Base-by-base conservation (phyloP, 768 basidiomycete genomes). In the Tricholoma saponaceum region DNA sequence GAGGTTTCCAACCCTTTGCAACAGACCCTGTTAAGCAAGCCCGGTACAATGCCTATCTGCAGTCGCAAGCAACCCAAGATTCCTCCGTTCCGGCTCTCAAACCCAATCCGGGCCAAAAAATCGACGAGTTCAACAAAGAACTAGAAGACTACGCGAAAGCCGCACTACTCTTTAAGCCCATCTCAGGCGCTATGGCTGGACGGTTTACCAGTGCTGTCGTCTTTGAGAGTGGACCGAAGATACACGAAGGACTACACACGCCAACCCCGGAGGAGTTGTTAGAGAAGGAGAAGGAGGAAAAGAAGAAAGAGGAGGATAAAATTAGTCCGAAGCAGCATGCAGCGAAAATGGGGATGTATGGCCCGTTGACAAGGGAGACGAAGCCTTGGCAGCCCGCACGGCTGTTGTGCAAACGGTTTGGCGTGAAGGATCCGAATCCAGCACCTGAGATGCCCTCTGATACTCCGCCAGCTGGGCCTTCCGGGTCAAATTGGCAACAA, bases 341-440 rank as follows among this genome's bases (percentile, higher is more conserved):
- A 0, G 95, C 92, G 9, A 77, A 81, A 26, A 70, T 88, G 69
- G 95, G 93, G 23, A 94, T 96, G 90, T 98, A 87, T 67, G 97
- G 97, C 0, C 77, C 82, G 13, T 73, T 95, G 69, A 99, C 97
- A 30, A 77, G 96, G 37, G 89, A 90, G 60, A 74, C 79, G 32
- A 78, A 73, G 55, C 69, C 79, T 0, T 98, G 93, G 88, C 84
- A 85, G 65, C 97, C 97, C 2, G 84, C 83, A n/a, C 79, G 79
- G 53, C 73, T 98, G 51, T 74, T 99, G 23, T 98, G 94, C 74
- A 97, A 96, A 70, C 83, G 96, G 30, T 98, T 98, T 70, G 89
- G 91, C 0, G 89, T 98, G 33, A 89, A 86, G 66, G 92, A 95
- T 61, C 95, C 95, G 0, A 80, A 92, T 63, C 85, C 85, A 7